These are phyloP conservation scores for Pulveroboletus frians DNA, from an alignment of 768 basidiomycete genomes.

Conservation along the genomic window DNA sequence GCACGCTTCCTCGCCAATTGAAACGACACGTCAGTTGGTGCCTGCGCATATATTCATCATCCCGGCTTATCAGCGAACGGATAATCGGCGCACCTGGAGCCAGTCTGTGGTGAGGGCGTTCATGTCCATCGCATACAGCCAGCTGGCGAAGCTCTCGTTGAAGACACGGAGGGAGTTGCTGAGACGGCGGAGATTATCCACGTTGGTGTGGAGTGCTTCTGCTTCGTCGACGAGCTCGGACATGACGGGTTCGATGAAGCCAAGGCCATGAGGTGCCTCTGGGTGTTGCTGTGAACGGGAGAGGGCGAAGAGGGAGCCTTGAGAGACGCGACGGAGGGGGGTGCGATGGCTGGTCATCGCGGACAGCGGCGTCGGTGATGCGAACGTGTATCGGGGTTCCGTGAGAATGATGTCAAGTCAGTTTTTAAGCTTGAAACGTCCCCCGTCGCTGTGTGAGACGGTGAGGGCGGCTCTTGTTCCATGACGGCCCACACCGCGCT, in stretches of 20 bases:
- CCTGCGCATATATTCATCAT: conserved; percentile 33
- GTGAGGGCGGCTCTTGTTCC: conserved; percentile 8
- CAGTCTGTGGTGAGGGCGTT: conserved; percentile 92
- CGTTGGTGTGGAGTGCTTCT: conserved; percentile 70
- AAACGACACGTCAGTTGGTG: conserved; percentile 58
- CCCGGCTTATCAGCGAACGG: background rate
- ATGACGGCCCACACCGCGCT: conserved; percentile 4
- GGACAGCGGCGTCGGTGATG: too few relatives aligned
- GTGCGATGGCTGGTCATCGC: conserved; percentile 45
- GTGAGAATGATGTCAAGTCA: conserved; percentile 13
- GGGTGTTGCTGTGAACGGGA: conserved; percentile 66
- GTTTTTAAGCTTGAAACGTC: conserved; percentile 3
- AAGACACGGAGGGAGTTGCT: conserved; percentile 75
- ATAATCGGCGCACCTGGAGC: conserved; percentile 54
- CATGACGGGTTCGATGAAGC: conserved; percentile 80
- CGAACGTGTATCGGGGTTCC: too few relatives aligned
- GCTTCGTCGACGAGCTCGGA: conserved; percentile 86
- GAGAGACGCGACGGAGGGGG: conserved; percentile 84
- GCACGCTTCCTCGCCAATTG: conserved; percentile 53
- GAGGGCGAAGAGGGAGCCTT: conserved; percentile 82
- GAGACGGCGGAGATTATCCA: conserved; percentile 65
- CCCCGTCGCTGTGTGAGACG: conserved; percentile 17
- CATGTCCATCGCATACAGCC: conserved; percentile 90
- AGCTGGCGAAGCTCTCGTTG: conserved; percentile 92
- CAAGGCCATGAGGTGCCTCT: conserved; percentile 78